phyloP scores from a whole-genome alignment of 2,329 filamentous ascomycete species.

The Fusarium globosum region DNA sequence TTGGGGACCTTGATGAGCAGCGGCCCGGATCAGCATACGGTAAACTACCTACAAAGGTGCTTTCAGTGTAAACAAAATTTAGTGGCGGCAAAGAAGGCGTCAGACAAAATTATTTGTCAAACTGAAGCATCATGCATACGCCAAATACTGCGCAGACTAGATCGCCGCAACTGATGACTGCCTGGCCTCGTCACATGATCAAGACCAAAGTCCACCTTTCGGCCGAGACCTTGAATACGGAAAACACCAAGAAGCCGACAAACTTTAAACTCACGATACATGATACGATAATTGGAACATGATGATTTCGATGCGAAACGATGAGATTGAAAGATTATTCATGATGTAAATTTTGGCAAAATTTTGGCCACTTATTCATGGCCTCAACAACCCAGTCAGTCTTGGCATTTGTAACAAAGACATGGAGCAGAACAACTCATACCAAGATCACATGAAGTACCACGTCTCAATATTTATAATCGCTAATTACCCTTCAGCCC shows the following conservation, averaged over 20 bases:
- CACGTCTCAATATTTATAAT: slow-evolving; percentile 4
- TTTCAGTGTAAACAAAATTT: fast-evolving
- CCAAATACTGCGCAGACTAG: background rate
- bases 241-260: background rate
- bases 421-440: background rate
- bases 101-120: too few species aligned
- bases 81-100: fast-evolving
- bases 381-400: background rate
- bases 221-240: background rate
- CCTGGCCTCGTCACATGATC: slow-evolving; percentile 3
- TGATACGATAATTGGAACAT: background rate
- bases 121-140: background rate
- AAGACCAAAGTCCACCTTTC: background rate
- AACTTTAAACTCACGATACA: background rate
- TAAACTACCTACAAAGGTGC: slow-evolving; percentile 14
- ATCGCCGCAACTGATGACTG: background rate
- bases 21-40: fast-evolving
- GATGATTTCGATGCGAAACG: background rate
- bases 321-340: background rate
- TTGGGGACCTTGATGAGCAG: slow-evolving; percentile 20
- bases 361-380: background rate
- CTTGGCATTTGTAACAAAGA: background rate
- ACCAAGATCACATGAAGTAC: background rate
- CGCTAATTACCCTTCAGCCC: background rate
- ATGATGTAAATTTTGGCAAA: background rate